phyloP scores from a whole-genome alignment of 768 basidiomycete genomes.

The Mycena indigotica region DNA sequence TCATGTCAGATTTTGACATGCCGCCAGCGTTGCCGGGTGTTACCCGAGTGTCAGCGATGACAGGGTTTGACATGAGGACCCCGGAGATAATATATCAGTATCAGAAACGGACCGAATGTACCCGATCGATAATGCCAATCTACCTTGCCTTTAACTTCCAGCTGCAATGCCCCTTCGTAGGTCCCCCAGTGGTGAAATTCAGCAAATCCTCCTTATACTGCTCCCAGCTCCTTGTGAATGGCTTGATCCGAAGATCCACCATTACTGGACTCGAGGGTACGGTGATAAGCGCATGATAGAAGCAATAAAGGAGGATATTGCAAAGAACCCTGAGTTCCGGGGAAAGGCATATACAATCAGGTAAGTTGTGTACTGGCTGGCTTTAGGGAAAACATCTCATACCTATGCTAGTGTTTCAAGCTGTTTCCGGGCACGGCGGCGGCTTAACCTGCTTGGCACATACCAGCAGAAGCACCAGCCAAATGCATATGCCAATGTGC shows the following conservation, averaged over 20 bases:
- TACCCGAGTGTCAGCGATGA: not conserved
- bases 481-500: not conserved
- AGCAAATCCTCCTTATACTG: no score
- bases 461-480: constrained; percentile 4
- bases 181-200: not conserved
- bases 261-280: not conserved
- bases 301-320: not conserved
- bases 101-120: no score
- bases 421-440: constrained; percentile 4
- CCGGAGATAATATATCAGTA: not conserved
- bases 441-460: constrained; percentile 7
- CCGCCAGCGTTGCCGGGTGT: not conserved
- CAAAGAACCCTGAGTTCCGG: not conserved
- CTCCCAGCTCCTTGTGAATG: not conserved
- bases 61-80: not conserved
- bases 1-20: no score
- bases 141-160: not conserved
- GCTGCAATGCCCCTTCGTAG: not conserved
- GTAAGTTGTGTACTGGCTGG: not conserved
- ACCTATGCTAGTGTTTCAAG: not conserved
- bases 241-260: not conserved
- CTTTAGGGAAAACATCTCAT: not conserved
- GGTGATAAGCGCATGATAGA: not conserved
- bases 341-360: not conserved
- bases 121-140: not conserved